A percentile compares a stretch with the other conserved stretches of the same genome.
Evolutionary conservation across 2,329 filamentous ascomycete genomes (phyloP).

Genomic region (Ceratocystis colombiana): DNA sequence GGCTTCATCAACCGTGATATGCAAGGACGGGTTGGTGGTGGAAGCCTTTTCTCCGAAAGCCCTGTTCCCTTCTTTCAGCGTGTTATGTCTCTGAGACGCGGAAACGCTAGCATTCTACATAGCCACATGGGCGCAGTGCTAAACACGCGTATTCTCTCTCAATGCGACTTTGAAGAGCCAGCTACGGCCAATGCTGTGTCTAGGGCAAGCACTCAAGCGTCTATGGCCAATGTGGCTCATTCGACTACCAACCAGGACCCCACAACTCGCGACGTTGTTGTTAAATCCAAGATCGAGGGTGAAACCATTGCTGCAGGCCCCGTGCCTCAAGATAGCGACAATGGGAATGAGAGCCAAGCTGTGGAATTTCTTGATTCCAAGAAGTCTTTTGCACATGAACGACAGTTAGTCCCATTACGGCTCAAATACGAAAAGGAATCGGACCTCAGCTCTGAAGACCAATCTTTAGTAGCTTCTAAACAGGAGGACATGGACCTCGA

Average conservation of each 20-base stretch:
- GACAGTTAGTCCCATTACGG: not conserved
- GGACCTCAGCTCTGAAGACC: not conserved
- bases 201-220: too few species aligned
- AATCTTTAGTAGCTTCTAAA: not conserved
- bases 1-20: constrained; percentile 32
- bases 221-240: too few species aligned
- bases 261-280: not conserved
- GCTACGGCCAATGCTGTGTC: too few species aligned
- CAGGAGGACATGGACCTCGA: not conserved
- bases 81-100: constrained; percentile 34
- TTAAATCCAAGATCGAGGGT: not conserved
- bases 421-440: not conserved
- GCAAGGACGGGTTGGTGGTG: constrained; percentile 18
- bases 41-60: constrained; percentile 30
- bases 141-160: constrained; percentile 29
- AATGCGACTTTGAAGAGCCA: constrained; percentile 27
- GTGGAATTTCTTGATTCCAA: not conserved
- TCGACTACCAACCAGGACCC: not conserved
- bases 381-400: fast-evolving
- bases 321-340: too few species aligned
- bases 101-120: constrained; percentile 35
- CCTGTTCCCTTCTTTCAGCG: constrained; percentile 35
- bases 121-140: constrained; percentile 37
- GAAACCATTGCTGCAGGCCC: not conserved
- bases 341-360: too few species aligned